These are phyloP conservation scores for Calocera viscosa DNA, from an alignment of 768 basidiomycete species.

Conservation along the genomic window DNA sequence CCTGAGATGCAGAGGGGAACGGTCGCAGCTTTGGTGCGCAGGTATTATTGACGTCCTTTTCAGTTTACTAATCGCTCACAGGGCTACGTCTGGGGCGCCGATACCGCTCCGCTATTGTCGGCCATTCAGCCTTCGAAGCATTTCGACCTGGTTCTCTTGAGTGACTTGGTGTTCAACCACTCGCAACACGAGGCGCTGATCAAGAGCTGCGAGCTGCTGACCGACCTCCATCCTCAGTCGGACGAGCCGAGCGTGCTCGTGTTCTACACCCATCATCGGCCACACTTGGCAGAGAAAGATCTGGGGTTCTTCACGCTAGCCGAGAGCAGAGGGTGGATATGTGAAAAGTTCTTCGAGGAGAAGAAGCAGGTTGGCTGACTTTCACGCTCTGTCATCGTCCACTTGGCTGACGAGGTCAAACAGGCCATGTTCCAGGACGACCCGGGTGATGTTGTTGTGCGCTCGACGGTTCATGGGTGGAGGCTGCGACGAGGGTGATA, in stretches of 20 bases:
- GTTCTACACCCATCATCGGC: constrained; percentile 82
- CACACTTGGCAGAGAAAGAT: constrained; percentile 69
- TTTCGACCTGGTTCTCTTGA: constrained; percentile 77
- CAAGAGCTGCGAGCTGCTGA: constrained; percentile 45
- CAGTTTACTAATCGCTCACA: constrained; percentile 29
- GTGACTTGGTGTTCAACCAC: constrained; percentile 90
- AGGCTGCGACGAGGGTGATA: constrained; percentile 28
- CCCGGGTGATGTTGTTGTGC: constrained; percentile 58
- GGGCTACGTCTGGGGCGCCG: constrained; percentile 77
- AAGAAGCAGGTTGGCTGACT: constrained; percentile 41
- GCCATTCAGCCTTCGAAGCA: constrained; percentile 20
- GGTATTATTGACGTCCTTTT: too few species aligned
- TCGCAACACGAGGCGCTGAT: constrained; percentile 85
- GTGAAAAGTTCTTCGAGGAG: constrained; percentile 53
- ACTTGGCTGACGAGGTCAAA: neutral
- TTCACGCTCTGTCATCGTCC: neutral
- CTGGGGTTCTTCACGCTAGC: constrained; percentile 70
- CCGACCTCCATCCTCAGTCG: constrained; percentile 10
- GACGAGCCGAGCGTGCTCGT: constrained; percentile 46
- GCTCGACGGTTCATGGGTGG: constrained; percentile 83
- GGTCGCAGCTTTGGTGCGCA: constrained; percentile 29
- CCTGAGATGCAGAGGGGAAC: constrained; percentile 15
- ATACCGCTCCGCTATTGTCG: constrained; percentile 37
- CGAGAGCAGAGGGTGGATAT: constrained; percentile 50
- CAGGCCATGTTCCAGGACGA: constrained; percentile 89